Evolutionary conservation across 192 early-diverging fungal genomes (phyloP).

Genomic region (Entomortierella beljakovae): DNA sequence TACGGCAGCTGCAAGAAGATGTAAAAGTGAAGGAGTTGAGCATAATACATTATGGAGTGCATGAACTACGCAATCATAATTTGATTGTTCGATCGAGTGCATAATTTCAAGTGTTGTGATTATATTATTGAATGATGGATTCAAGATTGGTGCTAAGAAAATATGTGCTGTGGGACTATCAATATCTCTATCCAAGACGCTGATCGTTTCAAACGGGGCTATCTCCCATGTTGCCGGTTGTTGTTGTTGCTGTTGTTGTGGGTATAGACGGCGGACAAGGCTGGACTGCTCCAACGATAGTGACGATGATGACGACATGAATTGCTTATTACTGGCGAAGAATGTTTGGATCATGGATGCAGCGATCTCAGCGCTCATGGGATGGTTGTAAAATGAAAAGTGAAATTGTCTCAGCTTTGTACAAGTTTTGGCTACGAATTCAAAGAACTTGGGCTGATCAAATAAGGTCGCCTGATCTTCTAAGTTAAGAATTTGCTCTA

Average conservation of each 20-base stretch:
- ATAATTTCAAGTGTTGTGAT: no score
- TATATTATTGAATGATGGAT: no score
- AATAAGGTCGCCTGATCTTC: background rate
- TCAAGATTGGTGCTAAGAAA: no score
- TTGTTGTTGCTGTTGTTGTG: background rate
- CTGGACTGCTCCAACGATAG: background rate
- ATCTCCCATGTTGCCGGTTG: no score
- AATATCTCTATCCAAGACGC: no score
- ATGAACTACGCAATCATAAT: no score
- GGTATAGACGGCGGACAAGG: background rate
- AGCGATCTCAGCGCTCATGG: background rate
- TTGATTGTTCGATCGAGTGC: no score
- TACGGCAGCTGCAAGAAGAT: no score
- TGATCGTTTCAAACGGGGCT: background rate
- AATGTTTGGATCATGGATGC: background rate
- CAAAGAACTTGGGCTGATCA: background rate
- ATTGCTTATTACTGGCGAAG: background rate
- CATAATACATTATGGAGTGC: no score
- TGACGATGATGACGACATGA: no score
- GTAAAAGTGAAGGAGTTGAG: no score
- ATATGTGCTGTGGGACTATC: no score
- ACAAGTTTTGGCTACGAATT: background rate
- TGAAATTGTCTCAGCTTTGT: background rate
- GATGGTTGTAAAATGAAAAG: background rate
- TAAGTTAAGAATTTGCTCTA: background rate